Evolutionary conservation across 1,284 basidiomycete genomes (phyloP), one percentile per base, ranked within the genome.

Genomic region (Moesziomyces parantarcticus): DNA sequence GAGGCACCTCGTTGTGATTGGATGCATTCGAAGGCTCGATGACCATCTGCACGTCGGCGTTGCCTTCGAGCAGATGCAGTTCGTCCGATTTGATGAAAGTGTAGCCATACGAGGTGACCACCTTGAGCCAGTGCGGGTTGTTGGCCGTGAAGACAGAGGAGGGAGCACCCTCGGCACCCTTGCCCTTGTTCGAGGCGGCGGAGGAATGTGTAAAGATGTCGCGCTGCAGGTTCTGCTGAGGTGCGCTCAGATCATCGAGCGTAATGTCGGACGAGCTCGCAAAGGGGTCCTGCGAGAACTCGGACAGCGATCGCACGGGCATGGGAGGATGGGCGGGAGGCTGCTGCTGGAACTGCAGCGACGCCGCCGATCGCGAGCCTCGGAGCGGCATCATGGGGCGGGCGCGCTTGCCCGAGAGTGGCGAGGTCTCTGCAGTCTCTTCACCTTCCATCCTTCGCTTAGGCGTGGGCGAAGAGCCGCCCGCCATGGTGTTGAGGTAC

Each of bases 21-120:
- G 58, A 50, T 3, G 48, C 16, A 41, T 53, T 64, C 18, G 53
- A 55, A 11, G 58, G 52, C 40, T 73, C 70, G 9, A 67, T 49
- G n/a, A 73, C 64, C 64, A 73, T 68, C 50, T 73, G 70, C n/a
- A 73, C 54, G 21, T 74, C 61, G 26, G 47, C 57, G 20, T 73
- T 68, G 54, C 71, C 71, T 42, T 65, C 65, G 42, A 74, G 55
- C 16, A 64, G 48, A 16, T 74, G 65, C 3, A 74, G 44, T 26
- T 74, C 65, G 40, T 74, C 71, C 40, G 65, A 62, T 41, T 61
- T 64, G 54, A 69, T 68, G 20, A 74, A 74, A 1, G 65, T 74
- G 58, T 74, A 68, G 42, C 71, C 71, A 39, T 74, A 74, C 21
- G 65, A 69, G 9, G 71, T 74, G 41, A 69, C 71, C 20, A 74